phyloP scores from a whole-genome alignment of 164 flowering plant genomes.

The Piper betle region DNA sequence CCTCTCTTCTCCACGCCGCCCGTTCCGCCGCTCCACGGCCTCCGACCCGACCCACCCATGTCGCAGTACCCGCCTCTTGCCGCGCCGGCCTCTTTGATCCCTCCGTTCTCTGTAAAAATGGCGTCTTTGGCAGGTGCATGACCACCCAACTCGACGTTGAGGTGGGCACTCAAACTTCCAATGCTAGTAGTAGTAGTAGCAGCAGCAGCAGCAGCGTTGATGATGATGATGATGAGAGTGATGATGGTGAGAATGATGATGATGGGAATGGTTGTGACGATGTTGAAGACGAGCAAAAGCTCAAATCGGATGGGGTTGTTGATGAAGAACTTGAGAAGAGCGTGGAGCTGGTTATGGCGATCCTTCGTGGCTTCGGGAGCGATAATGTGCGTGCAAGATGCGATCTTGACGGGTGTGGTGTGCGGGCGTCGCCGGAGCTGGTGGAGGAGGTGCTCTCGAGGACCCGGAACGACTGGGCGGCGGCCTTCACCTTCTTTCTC shows the following conservation, averaged over 20 bases:
- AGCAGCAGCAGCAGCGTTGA: background rate
- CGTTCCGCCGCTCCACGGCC: background rate
- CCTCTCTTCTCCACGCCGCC: background rate
- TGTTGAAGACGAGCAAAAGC: background rate
- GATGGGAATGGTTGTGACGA: slow-evolving; percentile 6
- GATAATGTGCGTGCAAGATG: slow-evolving; percentile 20
- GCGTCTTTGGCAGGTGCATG: slow-evolving; percentile 4
- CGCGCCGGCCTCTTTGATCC: background rate
- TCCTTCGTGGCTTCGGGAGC: slow-evolving; percentile 15
- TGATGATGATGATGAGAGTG: slow-evolving; percentile 3
- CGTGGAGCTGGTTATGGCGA: slow-evolving; percentile 20
- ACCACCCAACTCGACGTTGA: background rate
- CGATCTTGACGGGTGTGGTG: slow-evolving; percentile 37
- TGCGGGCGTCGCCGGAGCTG: slow-evolving; percentile 29
- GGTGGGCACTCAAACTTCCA: background rate
- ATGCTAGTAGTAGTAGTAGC: too few relatives aligned
- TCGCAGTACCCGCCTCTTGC: too few relatives aligned
- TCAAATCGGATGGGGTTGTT: slow-evolving; percentile 2
- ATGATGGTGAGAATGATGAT: slow-evolving; percentile 11
- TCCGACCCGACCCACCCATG: background rate
- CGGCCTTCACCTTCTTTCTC: slow-evolving; percentile 63
- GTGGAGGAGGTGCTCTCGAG: slow-evolving; percentile 56
- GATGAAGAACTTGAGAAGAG: slow-evolving; percentile 17
- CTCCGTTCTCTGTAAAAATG: background rate
- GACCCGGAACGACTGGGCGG: slow-evolving; percentile 60